Conservation (phyloP, 306 rosid species). For the Adenanthera pavonina region DNA sequence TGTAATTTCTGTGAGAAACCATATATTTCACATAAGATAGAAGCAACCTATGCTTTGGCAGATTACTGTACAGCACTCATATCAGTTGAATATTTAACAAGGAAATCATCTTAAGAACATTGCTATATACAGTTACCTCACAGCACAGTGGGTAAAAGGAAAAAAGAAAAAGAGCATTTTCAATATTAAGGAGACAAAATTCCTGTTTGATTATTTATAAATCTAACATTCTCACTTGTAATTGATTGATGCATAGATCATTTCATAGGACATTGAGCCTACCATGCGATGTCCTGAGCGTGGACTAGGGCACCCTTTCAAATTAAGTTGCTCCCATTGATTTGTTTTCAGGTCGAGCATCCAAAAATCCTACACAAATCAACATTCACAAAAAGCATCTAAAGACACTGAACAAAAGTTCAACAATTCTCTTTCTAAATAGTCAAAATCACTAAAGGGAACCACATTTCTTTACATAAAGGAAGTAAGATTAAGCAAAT, state of each 20-base stretch:
- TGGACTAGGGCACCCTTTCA: conserved; percentile 93
- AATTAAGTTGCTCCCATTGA: conserved; percentile 96
- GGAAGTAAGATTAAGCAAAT: conserved; percentile 16
- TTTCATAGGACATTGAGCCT: conserved; percentile 42
- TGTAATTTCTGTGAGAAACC: neutral
- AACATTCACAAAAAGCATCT: conserved; percentile 37
- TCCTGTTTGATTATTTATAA: conserved; percentile 10
- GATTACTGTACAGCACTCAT: neutral
- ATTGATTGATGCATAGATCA: neutral
- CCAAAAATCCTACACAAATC: conserved; percentile 83
- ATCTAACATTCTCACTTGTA: conserved; percentile 15
- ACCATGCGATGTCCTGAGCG: conserved; percentile 99
- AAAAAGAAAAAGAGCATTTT: neutral
- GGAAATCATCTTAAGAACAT: conserved; percentile 29
- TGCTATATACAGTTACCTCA: conserved; percentile 8
- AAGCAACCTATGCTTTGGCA: neutral
- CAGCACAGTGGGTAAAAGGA: conserved; percentile 3
- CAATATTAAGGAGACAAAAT: conserved; percentile 31
- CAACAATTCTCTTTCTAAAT: neutral
- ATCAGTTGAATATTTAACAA: conserved; percentile 3
- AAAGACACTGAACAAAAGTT: neutral
- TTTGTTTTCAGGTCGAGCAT: conserved; percentile 90
- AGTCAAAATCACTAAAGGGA: conserved; percentile 39
- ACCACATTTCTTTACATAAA: conserved; percentile 18
- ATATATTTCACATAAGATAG: conserved; percentile 8